Base-by-base conservation (phyloP, 2,329 filamentous ascomycete genomes). In the Cyphellophora attinorum region DNA sequence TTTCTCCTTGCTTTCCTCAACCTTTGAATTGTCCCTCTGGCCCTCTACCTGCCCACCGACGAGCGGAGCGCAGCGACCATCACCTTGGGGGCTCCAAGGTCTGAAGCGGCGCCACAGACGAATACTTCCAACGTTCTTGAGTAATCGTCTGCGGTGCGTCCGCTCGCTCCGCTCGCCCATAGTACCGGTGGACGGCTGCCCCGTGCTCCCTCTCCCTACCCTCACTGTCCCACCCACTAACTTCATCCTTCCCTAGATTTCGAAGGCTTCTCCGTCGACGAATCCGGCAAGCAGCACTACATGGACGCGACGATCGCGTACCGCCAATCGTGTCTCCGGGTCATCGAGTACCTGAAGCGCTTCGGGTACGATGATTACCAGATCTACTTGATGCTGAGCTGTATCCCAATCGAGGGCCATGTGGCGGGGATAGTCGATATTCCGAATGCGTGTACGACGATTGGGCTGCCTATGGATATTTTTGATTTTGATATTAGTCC, bases 401-500 rank as follows among this genome's bases (percentile, higher is more conserved):
- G 84, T 54, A 86, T 86, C 0, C 86, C 88, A 0, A 72, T 94
- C 4, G 82, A 93, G 56, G 88, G 88, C 0, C 84, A 93, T 52
- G 74, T 94, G 33, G 88, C 85, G 2, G 86, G 88, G 0, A 81
- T 94, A 37, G 86, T 93, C 6, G 85, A 93, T 57, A 84, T 93
- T 31, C 86, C 86, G 0, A 93, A 94, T 54, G 84, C 82, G 0
- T 94, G 88, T 53, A 93, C 86, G 3, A 94, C 88, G 0, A 65
- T 94, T 39, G 86, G 85, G 0, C 55, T 94, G 35, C 88, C 88
- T 1, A 85, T 93, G 68, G 88, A 94, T 60, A 93, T 95, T 34
- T 95, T 95, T 51, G 84, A 91, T 52, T 93, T 95, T 58, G 86
- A 94, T 54, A 89, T 94, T 47, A 74, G 76, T 30, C 84, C 85